Base-by-base conservation (phyloP, 164 flowering plant species). In the Akebia trifoliata region DNA sequence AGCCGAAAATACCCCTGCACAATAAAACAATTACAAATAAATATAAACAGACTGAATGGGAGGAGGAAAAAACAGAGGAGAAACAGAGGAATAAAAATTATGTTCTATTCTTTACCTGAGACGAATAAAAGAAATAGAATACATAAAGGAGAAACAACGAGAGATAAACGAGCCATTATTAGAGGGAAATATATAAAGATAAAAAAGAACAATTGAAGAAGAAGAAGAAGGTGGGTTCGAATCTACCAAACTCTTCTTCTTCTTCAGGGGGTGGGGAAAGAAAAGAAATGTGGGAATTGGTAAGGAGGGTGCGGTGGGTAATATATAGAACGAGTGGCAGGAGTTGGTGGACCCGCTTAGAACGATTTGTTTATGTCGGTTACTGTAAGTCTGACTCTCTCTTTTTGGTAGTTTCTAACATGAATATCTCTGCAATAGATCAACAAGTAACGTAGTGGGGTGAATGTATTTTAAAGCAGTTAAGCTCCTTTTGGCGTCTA, bases 1-100 rank as follows among this genome's bases (percentile, higher is more conserved):
- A 2, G 83, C 83, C 2, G 87, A 73, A 1, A 37, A 25, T 1
- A 59, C 78, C 12, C 76, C 78, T 74, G 69, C 4, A 45, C 20
- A 45, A 3, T 2, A 5, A n/a, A 2, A 25, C 8, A 20, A 14
- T 48, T 24, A 49, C 12, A 54, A 24, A 14, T 18, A 1, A 51
- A 14, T 8, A 25, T 28, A 53, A 7, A 22, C 3, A 5, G 28
- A 2, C 0, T 9, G n/a, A 37, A 22, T 4, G 17, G 4, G 5
- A 7, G 3, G 9, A 17, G 6, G 24, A 18, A 4, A 7, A 25
- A 18, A 30, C 18, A 4, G 36, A 8, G 9, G 14, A 4, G 12
- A 24, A 24, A 42, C 2, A 7, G n/a, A 54, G 34, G 28, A 21
- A 44, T 12, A 42, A 8, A 38, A 28, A 12, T 39, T 55, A 11